A percentile compares a stretch with the other conserved stretches of the same genome.
Evolutionary conservation across 768 basidiomycete species (phyloP).

Genomic region (Strobilomyces echinocephalus): DNA sequence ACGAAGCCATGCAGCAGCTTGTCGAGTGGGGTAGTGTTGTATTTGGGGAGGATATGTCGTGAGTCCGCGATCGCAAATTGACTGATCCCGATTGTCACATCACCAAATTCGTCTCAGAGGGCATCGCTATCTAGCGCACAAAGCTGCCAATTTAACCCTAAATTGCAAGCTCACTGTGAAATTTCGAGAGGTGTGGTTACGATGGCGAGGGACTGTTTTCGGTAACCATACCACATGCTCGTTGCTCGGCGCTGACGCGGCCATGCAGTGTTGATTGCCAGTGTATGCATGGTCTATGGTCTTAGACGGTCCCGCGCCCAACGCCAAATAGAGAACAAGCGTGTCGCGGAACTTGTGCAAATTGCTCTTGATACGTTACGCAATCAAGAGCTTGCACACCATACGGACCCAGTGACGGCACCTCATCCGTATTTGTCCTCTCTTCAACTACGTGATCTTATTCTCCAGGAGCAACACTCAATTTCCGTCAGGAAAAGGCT

Average conservation of each 20-base stretch:
- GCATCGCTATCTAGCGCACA: slow-evolving; percentile 70
- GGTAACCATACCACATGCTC: slow-evolving; percentile 38
- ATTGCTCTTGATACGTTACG: slow-evolving; percentile 75
- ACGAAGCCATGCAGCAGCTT: slow-evolving; percentile 75
- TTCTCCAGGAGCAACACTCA: slow-evolving; percentile 79
- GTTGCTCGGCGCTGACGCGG: slow-evolving; percentile 15
- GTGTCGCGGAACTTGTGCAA: slow-evolving; percentile 70
- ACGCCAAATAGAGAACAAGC: slow-evolving; percentile 54
- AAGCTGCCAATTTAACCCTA: slow-evolving; percentile 61
- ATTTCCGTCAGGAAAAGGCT: slow-evolving; percentile 57
- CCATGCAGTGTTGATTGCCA: slow-evolving; percentile 27
- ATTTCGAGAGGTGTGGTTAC: slow-evolving; percentile 58
- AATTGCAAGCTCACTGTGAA: slow-evolving; percentile 64
- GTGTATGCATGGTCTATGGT: slow-evolving; percentile 12
- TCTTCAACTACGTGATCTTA: slow-evolving; percentile 80
- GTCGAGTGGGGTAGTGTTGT: slow-evolving; percentile 70
- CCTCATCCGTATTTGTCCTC: slow-evolving; percentile 79
- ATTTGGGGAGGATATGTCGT: slow-evolving; percentile 61
- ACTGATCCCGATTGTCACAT: slow-evolving; percentile 22
- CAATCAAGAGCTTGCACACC: slow-evolving; percentile 77
- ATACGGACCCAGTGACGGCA: slow-evolving; percentile 72
- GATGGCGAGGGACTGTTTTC: slow-evolving; percentile 61
- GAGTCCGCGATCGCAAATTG: slow-evolving; percentile 33
- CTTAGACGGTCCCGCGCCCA: slow-evolving; percentile 38
- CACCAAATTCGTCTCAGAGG: slow-evolving; percentile 43